A percentile compares a stretch with the other conserved stretches of the same genome.
These are phyloP conservation scores for Ilyonectria robusta DNA, from an alignment of 2,329 filamentous ascomycete genomes.

Conservation along the genomic window DNA sequence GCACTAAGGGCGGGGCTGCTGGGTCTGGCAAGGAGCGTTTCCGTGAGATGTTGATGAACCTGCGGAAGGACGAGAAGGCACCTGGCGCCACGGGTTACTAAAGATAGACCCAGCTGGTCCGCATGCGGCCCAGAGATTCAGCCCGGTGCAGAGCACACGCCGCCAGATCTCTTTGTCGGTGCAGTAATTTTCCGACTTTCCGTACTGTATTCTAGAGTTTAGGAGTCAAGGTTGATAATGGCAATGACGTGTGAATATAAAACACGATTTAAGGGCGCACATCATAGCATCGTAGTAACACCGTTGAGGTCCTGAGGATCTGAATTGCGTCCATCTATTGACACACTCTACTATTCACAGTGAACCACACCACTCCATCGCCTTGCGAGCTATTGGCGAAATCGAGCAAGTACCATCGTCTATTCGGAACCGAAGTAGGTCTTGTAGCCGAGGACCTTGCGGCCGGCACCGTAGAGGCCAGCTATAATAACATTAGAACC, in stretches of 20 bases:
- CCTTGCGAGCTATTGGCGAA: conserved; percentile 26
- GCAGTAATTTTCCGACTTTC: conserved; percentile 43
- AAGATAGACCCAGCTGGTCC: conserved; percentile 28
- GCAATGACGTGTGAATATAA: conserved; percentile 49
- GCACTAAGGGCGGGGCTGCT: conserved; percentile 85
- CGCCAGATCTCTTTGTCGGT: conserved; percentile 35
- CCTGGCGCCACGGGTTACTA: conserved; percentile 77
- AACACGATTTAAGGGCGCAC: conserved; percentile 35
- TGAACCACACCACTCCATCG: conserved; percentile 33
- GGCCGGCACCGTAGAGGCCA: conserved; percentile 79
- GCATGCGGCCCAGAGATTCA: conserved; percentile 28
- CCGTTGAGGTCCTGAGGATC: conserved; percentile 29
- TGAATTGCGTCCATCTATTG: conserved; percentile 45
- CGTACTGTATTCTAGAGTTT: conserved; percentile 50
- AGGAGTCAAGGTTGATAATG: conserved; percentile 50
- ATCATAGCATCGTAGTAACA: conserved; percentile 20
- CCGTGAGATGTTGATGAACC: conserved; percentile 86
- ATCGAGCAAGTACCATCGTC: conserved; percentile 29
- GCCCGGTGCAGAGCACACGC: conserved; percentile 41
- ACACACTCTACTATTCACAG: conserved; percentile 45
- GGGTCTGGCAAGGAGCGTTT: conserved; percentile 97
- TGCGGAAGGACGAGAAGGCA: conserved; percentile 94
- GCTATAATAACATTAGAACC: conserved; percentile 54
- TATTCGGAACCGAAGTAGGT: conserved; percentile 78
- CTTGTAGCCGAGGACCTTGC: conserved; percentile 84